Percentiles rank a stretch among this genome's conserved stretches.
Conservation (phyloP, 306 rosid species). For the Arachis stenosperma region DNA sequence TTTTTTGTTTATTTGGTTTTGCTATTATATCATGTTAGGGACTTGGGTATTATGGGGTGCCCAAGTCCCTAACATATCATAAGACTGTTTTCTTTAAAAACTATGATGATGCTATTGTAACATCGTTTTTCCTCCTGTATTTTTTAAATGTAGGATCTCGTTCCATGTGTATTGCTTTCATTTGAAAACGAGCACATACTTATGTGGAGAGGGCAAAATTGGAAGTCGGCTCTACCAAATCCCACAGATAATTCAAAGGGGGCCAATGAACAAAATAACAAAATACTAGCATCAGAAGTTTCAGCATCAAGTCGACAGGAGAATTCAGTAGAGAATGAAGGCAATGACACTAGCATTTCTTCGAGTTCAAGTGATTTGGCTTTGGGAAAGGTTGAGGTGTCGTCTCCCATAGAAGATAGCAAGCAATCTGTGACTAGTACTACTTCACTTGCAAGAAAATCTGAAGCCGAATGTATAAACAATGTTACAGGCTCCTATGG, state of each 20-base stretch:
- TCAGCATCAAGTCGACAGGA: conserved; percentile 19
- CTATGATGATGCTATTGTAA: conserved; percentile 13
- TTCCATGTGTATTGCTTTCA: conserved; percentile 86
- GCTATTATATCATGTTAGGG: not conserved
- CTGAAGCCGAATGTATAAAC: conserved; percentile 39
- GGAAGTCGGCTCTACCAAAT: conserved; percentile 67
- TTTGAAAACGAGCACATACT: conserved; percentile 85
- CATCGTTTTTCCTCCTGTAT: conserved; percentile 28
- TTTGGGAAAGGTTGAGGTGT: conserved; percentile 41
- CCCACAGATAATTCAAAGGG: conserved; percentile 36
- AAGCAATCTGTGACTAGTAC: conserved; percentile 35
- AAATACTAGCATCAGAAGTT: conserved; percentile 39
- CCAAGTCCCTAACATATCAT: not conserved
- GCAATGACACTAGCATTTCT: conserved; percentile 38
- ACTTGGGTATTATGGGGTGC: too few relatives aligned
- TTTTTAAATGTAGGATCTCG: conserved; percentile 78
- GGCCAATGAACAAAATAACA: conserved; percentile 36
- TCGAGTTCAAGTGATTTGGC: conserved; percentile 32
- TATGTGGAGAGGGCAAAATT: conserved; percentile 83
- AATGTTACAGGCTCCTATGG: conserved; percentile 37
- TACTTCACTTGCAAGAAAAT: conserved; percentile 38
- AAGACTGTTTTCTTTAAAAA: not conserved
- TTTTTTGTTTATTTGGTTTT: not conserved
- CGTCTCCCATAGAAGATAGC: conserved; percentile 30
- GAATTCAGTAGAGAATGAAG: conserved; percentile 23